Evolutionary conservation across 2,329 filamentous ascomycete species (phyloP).

Genomic region (Fusarium sterilihyphosum): DNA sequence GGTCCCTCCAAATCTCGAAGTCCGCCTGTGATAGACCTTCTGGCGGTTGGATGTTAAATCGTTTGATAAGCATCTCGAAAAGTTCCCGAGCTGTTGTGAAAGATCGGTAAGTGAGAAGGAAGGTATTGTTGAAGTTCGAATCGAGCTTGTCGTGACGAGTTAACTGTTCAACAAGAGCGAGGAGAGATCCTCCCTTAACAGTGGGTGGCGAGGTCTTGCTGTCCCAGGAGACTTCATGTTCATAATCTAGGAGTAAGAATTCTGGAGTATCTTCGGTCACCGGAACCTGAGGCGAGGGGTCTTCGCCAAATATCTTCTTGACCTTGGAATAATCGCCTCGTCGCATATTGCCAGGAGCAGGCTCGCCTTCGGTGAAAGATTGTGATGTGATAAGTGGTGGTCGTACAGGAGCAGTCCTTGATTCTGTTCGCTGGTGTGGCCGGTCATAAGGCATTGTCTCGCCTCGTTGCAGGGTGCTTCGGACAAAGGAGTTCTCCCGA

Average conservation of each 20-base stretch:
- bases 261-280: conserved; percentile 81
- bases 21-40: conserved; percentile 79
- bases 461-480: conserved; percentile 64
- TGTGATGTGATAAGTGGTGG: conserved; percentile 65
- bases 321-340: conserved; percentile 72
- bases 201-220: conserved; percentile 78
- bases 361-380: conserved; percentile 72
- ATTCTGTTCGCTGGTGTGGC: conserved; percentile 66
- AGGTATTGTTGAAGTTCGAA: conserved; percentile 96
- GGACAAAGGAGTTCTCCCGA: conserved; percentile 59
- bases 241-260: conserved; percentile 86
- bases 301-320: conserved; percentile 73
- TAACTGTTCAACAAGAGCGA: conserved; percentile 91
- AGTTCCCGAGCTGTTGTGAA: conserved; percentile 92
- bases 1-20: conserved; percentile 88
- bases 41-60: conserved; percentile 93
- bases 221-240: conserved; percentile 91
- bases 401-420: conserved; percentile 56
- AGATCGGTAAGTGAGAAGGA: conserved; percentile 94
- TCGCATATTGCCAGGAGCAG: conserved; percentile 60
- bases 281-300: conserved; percentile 62
- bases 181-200: conserved; percentile 88
- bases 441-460: conserved; percentile 67
- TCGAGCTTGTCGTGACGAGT: conserved; percentile 96
- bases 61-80: conserved; percentile 90